Percentiles rank a stretch among this genome's conserved stretches.
phyloP scores from a whole-genome alignment of 768 basidiomycete genomes.

The Tulasnella sp. region DNA sequence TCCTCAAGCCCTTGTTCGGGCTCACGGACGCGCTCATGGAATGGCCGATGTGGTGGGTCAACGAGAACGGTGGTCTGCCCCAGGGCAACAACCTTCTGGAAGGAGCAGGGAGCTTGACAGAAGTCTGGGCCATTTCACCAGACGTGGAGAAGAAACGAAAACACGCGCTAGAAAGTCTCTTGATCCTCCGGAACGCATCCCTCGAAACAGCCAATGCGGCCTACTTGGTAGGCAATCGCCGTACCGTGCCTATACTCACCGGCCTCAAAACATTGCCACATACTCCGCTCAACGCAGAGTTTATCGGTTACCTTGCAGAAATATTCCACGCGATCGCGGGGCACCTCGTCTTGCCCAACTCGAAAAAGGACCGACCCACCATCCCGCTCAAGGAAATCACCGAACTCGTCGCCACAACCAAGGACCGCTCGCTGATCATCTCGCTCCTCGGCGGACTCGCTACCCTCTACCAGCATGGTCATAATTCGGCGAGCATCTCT shows the following conservation, averaged over 20 bases:
- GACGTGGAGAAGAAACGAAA: slow-evolving; percentile 57
- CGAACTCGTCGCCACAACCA: slow-evolving; percentile 58
- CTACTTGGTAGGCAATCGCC: slow-evolving; percentile 61
- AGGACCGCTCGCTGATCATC: slow-evolving; percentile 77
- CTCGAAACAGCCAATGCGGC: slow-evolving; percentile 66
- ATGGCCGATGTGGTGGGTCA: slow-evolving; percentile 85
- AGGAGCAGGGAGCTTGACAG: slow-evolving; percentile 11
- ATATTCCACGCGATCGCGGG: slow-evolving; percentile 65
- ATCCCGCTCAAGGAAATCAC: slow-evolving; percentile 61
- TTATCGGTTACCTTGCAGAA: slow-evolving; percentile 71
- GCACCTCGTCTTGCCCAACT: slow-evolving; percentile 49
- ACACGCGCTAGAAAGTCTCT: slow-evolving; percentile 83
- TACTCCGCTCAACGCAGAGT: slow-evolving; percentile 66
- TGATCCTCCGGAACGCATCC: slow-evolving; percentile 83
- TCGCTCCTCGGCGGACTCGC: slow-evolving; percentile 63
- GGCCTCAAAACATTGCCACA: slow-evolving; percentile 66
- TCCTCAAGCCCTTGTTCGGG: slow-evolving; percentile 71
- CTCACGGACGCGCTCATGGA: slow-evolving; percentile 82
- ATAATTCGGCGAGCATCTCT: slow-evolving; percentile 59
- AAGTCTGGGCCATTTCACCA: slow-evolving; percentile 59
- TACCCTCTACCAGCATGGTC: slow-evolving; percentile 56
- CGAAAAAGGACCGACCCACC: slow-evolving; percentile 46
- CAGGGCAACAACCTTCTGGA: slow-evolving; percentile 16
- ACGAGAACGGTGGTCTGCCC: slow-evolving; percentile 55
- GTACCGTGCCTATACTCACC: slow-evolving; percentile 67